Percentiles rank a stretch among this genome's conserved stretches.
These are phyloP conservation scores for Pezicula radicicola DNA, from an alignment of 2,329 filamentous ascomycete genomes.

Conservation along the genomic window DNA sequence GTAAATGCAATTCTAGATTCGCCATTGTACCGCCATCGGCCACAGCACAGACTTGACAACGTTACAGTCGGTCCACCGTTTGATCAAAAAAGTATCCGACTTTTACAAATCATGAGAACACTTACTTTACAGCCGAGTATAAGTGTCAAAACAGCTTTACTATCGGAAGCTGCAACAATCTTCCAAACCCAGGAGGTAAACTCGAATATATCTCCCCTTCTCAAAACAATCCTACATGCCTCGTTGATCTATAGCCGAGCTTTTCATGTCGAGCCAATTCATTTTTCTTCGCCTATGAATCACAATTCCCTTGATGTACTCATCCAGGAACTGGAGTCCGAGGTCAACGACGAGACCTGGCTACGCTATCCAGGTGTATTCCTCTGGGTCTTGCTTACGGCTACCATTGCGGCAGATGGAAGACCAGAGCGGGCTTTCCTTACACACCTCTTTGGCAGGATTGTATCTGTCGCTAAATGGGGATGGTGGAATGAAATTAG, in stretches of 20 bases:
- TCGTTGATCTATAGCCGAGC: neutral
- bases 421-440: neutral
- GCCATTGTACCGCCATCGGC: neutral
- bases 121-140: neutral
- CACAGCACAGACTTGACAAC: neutral
- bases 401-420: neutral
- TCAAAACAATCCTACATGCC: neutral
- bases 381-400: neutral
- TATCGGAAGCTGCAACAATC: neutral
- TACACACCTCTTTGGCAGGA: neutral
- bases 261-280: neutral
- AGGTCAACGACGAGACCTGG: neutral
- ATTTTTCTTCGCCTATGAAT: neutral
- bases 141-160: neutral
- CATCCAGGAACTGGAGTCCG: neutral
- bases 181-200: neutral
- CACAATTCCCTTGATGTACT: neutral
- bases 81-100: neutral
- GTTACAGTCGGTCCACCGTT: neutral
- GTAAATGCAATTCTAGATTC: neutral
- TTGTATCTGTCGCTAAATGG: neutral
- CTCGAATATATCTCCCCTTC: neutral
- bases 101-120: neutral
- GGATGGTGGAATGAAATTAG: conserved; percentile 1
- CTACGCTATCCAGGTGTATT: neutral